Conservation (phyloP, 2,329 filamentous ascomycete species). For the Fusarium anthophilum region DNA sequence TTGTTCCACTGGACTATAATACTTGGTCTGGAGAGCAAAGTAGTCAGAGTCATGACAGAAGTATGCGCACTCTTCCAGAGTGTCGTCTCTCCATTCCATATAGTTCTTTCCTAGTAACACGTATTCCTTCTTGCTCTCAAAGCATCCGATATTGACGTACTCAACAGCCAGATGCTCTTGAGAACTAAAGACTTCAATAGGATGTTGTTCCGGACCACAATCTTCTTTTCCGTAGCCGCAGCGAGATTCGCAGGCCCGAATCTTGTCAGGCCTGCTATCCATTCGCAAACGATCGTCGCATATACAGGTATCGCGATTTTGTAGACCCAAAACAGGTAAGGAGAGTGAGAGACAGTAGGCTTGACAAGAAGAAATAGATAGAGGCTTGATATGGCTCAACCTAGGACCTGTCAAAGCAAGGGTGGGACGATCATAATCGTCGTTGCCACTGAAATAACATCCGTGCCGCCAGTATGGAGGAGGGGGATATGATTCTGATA, state of each 20-base stretch:
- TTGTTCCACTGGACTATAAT: background rate
- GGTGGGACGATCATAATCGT: background rate
- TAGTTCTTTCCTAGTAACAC: background rate
- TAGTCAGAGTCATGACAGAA: background rate
- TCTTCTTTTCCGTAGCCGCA: background rate
- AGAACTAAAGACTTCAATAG: background rate
- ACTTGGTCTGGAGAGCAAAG: background rate
- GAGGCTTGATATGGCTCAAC: background rate
- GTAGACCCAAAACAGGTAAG: background rate
- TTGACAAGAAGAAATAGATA: background rate
- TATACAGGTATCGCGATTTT: background rate
- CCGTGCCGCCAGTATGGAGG: background rate
- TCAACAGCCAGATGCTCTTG: background rate
- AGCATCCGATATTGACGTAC: background rate
- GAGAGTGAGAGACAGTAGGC: background rate
- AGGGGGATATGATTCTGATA: background rate
- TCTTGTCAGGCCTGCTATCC: background rate
- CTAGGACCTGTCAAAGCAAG: background rate
- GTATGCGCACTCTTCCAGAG: background rate
- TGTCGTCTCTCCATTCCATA: background rate
- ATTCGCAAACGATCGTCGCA: background rate
- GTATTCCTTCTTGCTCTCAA: background rate
- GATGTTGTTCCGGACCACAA: background rate
- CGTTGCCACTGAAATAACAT: background rate
- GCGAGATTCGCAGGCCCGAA: background rate